phyloP scores from a whole-genome alignment of 768 basidiomycete species.

The Roridomyces roridus region DNA sequence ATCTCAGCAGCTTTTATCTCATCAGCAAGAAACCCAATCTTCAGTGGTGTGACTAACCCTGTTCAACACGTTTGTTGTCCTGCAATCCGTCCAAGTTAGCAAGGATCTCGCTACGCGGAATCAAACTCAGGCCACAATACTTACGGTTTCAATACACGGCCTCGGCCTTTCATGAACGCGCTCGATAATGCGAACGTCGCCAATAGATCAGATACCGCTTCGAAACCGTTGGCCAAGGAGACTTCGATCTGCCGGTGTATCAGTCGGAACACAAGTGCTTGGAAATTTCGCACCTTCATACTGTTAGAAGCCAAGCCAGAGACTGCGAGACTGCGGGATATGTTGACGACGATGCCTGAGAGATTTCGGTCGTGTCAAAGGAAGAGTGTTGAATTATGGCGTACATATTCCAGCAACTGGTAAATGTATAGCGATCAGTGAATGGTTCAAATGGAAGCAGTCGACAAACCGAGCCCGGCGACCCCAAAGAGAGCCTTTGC shows the following conservation, averaged over 20 bases:
- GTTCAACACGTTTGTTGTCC: not conserved
- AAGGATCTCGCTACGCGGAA: too few relatives aligned
- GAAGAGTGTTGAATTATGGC: too few relatives aligned
- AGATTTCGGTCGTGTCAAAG: too few relatives aligned
- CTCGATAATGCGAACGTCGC: not conserved
- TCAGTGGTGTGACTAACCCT: not conserved
- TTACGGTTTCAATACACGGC: conserved; percentile 9
- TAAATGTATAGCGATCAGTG: too few relatives aligned
- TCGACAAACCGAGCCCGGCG: not conserved
- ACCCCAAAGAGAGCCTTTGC: not conserved
- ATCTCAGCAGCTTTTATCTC: not conserved
- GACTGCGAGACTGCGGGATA: not conserved
- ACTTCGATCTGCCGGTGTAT: not conserved
- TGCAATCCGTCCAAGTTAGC: too few relatives aligned
- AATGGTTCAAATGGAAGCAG: too few relatives aligned
- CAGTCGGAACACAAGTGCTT: not conserved
- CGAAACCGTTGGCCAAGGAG: not conserved
- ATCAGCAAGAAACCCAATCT: not conserved
- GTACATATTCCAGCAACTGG: conserved; percentile 6
- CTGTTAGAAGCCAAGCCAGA: not conserved
- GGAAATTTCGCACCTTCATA: not conserved
- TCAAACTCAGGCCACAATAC: too few relatives aligned
- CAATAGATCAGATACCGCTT: not conserved
- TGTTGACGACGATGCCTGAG: conserved; percentile 6
- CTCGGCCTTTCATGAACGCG: not conserved